These are phyloP conservation scores for Exophiala phaeomuriformis DNA, from an alignment of 2,329 filamentous ascomycete genomes.

Conservation along the genomic window DNA sequence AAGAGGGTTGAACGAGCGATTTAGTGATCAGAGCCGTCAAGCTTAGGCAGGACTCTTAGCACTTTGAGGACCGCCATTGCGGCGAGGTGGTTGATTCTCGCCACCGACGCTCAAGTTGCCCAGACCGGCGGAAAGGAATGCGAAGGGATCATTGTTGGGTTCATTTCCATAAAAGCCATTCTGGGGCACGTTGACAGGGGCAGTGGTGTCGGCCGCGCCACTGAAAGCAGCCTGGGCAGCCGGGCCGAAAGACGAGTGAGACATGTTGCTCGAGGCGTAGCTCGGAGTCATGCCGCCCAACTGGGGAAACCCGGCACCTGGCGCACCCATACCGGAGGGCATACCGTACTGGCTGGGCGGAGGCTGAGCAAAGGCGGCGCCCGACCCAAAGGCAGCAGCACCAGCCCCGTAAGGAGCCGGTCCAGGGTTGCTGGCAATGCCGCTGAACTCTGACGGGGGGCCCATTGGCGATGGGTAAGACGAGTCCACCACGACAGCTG, in stretches of 20 bases:
- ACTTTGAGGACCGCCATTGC: slow-evolving; percentile 40
- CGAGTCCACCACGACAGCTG: slow-evolving; percentile 88
- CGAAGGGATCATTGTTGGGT: slow-evolving; percentile 54
- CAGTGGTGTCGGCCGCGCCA: slow-evolving; percentile 70
- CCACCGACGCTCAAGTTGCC: slow-evolving; percentile 53
- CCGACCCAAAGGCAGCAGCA: slow-evolving; percentile 59
- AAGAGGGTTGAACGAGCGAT: slow-evolving; percentile 8
- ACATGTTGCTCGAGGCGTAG: slow-evolving; percentile 66
- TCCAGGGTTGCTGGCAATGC: slow-evolving; percentile 76
- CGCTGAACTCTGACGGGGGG: slow-evolving; percentile 63
- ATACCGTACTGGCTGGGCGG: slow-evolving; percentile 80
- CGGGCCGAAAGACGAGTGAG: slow-evolving; percentile 83
- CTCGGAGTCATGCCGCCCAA: slow-evolving; percentile 64
- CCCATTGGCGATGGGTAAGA: slow-evolving; percentile 90
- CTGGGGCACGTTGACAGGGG: slow-evolving; percentile 63
- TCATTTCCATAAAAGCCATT: slow-evolving; percentile 62
- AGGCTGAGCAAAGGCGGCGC: slow-evolving; percentile 53
- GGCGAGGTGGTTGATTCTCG: slow-evolving; percentile 34
- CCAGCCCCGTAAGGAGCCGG: slow-evolving; percentile 68
- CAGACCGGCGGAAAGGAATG: slow-evolving; percentile 56
- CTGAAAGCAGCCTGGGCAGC: slow-evolving; percentile 92
- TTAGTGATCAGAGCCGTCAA: neutral
- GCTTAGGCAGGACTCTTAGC: slow-evolving; percentile 37
- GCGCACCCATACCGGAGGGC: slow-evolving; percentile 72
- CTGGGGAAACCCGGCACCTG: slow-evolving; percentile 65